Base-by-base conservation (phyloP, 495 filamentous ascomycete species). In the Coniosporium apollinis region DNA sequence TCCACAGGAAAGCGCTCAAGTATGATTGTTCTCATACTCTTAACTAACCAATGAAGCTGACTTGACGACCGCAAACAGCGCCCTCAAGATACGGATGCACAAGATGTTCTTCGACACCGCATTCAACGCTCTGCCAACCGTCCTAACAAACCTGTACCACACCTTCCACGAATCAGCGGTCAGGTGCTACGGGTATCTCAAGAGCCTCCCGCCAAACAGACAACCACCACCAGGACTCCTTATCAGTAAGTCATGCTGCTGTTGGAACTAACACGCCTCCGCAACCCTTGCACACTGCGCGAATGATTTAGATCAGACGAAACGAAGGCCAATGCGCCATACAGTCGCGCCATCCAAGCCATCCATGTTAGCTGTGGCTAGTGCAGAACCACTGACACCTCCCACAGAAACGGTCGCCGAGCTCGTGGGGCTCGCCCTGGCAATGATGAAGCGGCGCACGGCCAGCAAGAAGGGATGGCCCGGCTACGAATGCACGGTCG, bases 81-180 rank as follows among this genome's bases (percentile, higher is more conserved):
- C 77, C 0, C 82, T 94, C 61, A 86, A 89, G 50, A 76, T 86
- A 29, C 82, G 89, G 43, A 72, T 81, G 36, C 78, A 91, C 45
- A 65, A 76, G 20, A 91, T 94, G 78, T 86, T 87, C 52, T 76
- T 89, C 38, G 86, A 94, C 49, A 82, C 80, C 3, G 56, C 61
- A 3, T 77, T 86, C 58, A 96, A 94, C 51, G 72, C 73, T 4
- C 45, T 67, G 1, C 30, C 47, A 1, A 79, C 71, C 0, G 80
- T 87, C 3, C 57, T 91, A 3, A 53, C 54, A 4, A 94, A 87
- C 46, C 56, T 91, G 10, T 76, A 85, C 51, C 58, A 70, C 3
- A 75, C 70, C 24, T 85, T 94, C 39, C 37, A 66, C 20, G 82
- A 85, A 39, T 66, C 76, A 3, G 85, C 82, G 1, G 78, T 75